Evolutionary conservation across 2,329 filamentous ascomycete genomes (phyloP).

Genomic region (Pseudogymnoascus sp.): DNA sequence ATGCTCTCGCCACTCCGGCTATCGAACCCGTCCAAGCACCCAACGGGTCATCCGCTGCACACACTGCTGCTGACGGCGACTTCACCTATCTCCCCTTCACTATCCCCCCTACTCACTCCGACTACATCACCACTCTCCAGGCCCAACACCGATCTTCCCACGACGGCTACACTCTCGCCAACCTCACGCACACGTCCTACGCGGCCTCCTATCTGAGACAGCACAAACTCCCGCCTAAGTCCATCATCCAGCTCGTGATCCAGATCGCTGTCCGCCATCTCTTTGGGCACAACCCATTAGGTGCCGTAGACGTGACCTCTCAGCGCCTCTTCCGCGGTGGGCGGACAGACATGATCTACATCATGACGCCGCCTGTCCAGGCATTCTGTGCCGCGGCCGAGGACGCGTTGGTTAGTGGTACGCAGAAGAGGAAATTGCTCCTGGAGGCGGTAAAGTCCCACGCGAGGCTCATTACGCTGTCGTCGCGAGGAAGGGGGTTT

Average conservation of each 20-base stretch:
- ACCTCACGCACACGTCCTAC: slow-evolving; percentile 78
- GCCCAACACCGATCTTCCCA: slow-evolving; percentile 70
- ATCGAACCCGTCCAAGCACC: slow-evolving; percentile 75
- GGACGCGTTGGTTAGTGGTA: slow-evolving; percentile 52
- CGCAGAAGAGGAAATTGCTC: slow-evolving; percentile 66
- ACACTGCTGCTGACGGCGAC: not conserved
- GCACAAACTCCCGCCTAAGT: slow-evolving; percentile 96
- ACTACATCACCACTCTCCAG: slow-evolving; percentile 70
- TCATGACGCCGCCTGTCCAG: slow-evolving; percentile 81
- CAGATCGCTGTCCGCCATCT: slow-evolving; percentile 98
- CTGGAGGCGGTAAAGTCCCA: slow-evolving; percentile 73
- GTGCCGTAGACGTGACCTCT: slow-evolving; percentile 93
- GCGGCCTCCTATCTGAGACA: slow-evolving; percentile 99
- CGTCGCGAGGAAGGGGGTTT: slow-evolving; percentile 84
- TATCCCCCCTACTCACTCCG: slow-evolving; percentile 61
- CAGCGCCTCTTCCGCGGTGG: slow-evolving; percentile 93
- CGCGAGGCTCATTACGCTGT: slow-evolving; percentile 81
- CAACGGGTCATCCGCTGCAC: slow-evolving; percentile 32
- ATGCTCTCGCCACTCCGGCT: slow-evolving; percentile 84
- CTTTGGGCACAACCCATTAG: slow-evolving; percentile 85
- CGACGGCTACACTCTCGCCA: slow-evolving; percentile 70
- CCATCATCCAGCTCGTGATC: slow-evolving; percentile 97
- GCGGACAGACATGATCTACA: slow-evolving; percentile 90
- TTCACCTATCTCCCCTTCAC: slow-evolving; percentile 42
- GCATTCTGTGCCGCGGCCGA: slow-evolving; percentile 84